Evolutionary conservation across 2,329 filamentous ascomycete genomes (phyloP).

Genomic region (Aureobasidium leucospermi): DNA sequence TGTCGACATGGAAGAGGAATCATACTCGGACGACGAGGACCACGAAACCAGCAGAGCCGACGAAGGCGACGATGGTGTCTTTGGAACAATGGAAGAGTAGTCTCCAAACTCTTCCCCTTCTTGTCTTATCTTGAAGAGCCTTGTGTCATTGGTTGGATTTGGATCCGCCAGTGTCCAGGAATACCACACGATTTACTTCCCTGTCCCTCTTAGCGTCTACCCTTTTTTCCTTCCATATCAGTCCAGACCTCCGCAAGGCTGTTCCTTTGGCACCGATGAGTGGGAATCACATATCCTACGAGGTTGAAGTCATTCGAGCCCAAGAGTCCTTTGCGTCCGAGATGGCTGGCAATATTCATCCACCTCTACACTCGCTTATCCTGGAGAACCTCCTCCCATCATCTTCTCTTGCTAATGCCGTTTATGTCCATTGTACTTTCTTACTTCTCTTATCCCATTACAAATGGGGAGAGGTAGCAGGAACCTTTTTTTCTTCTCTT

Average conservation of each 20-base stretch:
- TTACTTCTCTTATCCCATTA: background rate
- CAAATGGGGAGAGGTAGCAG: background rate
- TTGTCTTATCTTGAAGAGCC: background rate
- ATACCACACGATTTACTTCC: background rate
- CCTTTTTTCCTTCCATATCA: background rate
- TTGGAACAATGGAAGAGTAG: constrained; percentile 91
- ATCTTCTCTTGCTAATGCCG: constrained; percentile 14
- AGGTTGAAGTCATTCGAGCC: constrained; percentile 19
- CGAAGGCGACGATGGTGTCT: constrained; percentile 91
- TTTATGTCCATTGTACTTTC: constrained; percentile 7
- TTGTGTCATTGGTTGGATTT: background rate
- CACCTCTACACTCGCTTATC: background rate
- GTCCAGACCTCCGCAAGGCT: constrained; percentile 23
- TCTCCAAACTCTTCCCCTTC: background rate
- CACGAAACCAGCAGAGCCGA: constrained; percentile 50
- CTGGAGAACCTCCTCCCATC: constrained; percentile 7
- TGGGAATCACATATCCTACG: constrained; percentile 16
- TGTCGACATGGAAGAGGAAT: constrained; percentile 41
- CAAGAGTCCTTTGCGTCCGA: constrained; percentile 16
- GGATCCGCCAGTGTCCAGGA: constrained; percentile 9
- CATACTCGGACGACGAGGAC: constrained; percentile 39
- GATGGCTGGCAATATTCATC: constrained; percentile 11
- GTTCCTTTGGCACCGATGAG: constrained; percentile 35
- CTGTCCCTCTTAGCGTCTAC: background rate
- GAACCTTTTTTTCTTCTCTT: background rate